A percentile compares a stretch with the other conserved stretches of the same genome.
phyloP scores from a whole-genome alignment of 2,329 filamentous ascomycete genomes.

The Neospermospora avenae region DNA sequence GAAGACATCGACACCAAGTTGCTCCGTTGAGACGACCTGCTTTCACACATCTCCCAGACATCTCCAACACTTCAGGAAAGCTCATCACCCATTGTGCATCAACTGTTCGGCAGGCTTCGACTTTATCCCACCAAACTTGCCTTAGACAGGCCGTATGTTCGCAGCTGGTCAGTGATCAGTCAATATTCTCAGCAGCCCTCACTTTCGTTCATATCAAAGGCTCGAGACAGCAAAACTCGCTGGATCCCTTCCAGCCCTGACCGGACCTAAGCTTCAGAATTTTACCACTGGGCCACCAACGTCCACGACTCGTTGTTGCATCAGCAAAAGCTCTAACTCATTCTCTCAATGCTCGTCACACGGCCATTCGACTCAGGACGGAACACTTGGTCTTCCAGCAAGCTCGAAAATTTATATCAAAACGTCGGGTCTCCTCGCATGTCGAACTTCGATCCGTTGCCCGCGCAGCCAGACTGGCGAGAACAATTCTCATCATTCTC shows the following conservation, averaged over 20 bases:
- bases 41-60: slow-evolving; percentile 15
- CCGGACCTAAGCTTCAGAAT: slow-evolving; percentile 2
- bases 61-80: slow-evolving; percentile 24
- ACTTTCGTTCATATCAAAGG: slow-evolving; percentile 34
- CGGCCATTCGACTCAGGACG: slow-evolving; percentile 38
- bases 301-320: slow-evolving; percentile 23
- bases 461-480: slow-evolving; percentile 37
- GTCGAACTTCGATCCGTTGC: slow-evolving; percentile 37
- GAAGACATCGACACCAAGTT: slow-evolving; percentile 20
- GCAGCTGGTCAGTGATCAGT: slow-evolving; percentile 31
- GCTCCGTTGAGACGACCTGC: slow-evolving; percentile 14
- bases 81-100: slow-evolving; percentile 15
- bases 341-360: slow-evolving; percentile 38
- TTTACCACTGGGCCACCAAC: not conserved
- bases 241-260: slow-evolving; percentile 4
- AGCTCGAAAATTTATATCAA: slow-evolving; percentile 35
- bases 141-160: slow-evolving; percentile 31
- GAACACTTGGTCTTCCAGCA: slow-evolving; percentile 38
- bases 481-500: slow-evolving; percentile 36
- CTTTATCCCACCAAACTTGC: slow-evolving; percentile 17
- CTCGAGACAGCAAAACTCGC: slow-evolving; percentile 19
- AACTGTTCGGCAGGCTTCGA: slow-evolving; percentile 18
- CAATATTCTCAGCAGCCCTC: slow-evolving; percentile 26
- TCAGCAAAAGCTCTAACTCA: slow-evolving; percentile 21
- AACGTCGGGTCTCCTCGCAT: slow-evolving; percentile 37